Percentiles rank a stretch among this genome's conserved stretches.
Evolutionary conservation across 768 basidiomycete species (phyloP).

Genomic region (Coprinopsis marcescibilis): DNA sequence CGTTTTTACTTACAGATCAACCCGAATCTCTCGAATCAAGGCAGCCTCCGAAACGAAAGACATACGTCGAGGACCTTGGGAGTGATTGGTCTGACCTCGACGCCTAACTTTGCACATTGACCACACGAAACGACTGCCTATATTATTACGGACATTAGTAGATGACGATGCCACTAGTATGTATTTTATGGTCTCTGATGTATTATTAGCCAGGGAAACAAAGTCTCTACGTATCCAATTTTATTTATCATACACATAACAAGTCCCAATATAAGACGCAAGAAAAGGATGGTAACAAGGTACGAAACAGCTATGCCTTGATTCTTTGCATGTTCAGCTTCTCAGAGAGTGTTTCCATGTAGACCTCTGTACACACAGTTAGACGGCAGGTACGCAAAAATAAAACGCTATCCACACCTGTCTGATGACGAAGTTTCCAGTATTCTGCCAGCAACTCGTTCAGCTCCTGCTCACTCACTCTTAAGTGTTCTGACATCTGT

Average conservation of each 20-base stretch:
- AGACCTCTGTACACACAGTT: slow-evolving; percentile 50
- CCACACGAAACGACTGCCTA: neutral
- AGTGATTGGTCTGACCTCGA: slow-evolving; percentile 42
- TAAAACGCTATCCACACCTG: slow-evolving; percentile 40
- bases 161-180: too few species aligned
- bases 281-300: neutral
- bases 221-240: too few species aligned
- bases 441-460: slow-evolving; percentile 79
- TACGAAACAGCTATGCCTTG: slow-evolving; percentile 9
- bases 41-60: slow-evolving; percentile 9
- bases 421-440: slow-evolving; percentile 72
- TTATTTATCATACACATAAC: too few species aligned
- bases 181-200: too few species aligned
- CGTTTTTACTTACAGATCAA: slow-evolving; percentile 2
- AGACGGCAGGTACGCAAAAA: slow-evolving; percentile 3
- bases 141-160: too few species aligned
- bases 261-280: too few species aligned
- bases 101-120: slow-evolving; percentile 17
- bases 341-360: slow-evolving; percentile 83
- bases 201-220: too few species aligned
- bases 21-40: slow-evolving; percentile 1
- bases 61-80: slow-evolving; percentile 20
- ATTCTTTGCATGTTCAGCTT: slow-evolving; percentile 58
- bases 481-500: slow-evolving; percentile 74
- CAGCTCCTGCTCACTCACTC: slow-evolving; percentile 70